phyloP scores from a whole-genome alignment of 208 protist species.

The Crithidia expoeki region DNA sequence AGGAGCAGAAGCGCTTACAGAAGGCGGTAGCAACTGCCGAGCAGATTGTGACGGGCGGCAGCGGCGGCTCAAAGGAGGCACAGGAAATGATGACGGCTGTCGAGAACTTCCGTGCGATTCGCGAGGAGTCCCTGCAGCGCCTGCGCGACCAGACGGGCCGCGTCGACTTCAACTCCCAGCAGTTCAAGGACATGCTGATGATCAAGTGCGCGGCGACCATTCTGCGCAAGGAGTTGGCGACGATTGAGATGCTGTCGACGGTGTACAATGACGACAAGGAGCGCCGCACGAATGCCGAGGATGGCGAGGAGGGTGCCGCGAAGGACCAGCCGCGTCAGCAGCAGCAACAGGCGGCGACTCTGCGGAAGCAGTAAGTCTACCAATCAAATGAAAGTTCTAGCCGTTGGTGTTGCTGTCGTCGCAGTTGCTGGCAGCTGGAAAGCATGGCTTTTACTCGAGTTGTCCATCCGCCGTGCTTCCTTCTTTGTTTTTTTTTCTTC shows the following conservation, averaged over 20 bases:
- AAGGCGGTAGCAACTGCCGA: constrained; percentile 29
- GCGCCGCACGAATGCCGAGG: constrained; percentile 18
- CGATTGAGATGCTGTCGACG: constrained; percentile 60
- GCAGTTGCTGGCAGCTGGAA: no score
- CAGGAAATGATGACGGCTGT: constrained; percentile 35
- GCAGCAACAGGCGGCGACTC: constrained; percentile 15
- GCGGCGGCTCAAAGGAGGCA: constrained; percentile 39
- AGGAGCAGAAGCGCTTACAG: constrained; percentile 38
- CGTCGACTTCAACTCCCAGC: constrained; percentile 76
- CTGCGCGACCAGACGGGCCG: constrained; percentile 50
- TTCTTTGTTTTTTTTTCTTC: constrained; percentile 14
- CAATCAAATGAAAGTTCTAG: not conserved
- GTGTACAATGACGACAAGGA: constrained; percentile 41
- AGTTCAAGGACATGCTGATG: constrained; percentile 86
- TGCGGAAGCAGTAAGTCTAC: constrained; percentile 12
- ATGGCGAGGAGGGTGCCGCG: constrained; percentile 17
- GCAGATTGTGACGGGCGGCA: constrained; percentile 31
- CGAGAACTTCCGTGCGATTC: constrained; percentile 45
- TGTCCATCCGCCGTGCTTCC: not conserved
- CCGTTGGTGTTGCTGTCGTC: no score
- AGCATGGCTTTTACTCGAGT: no score
- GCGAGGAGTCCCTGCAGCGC: constrained; percentile 50
- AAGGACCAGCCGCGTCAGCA: constrained; percentile 24
- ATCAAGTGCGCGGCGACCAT: constrained; percentile 74
- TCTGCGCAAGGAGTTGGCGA: constrained; percentile 56